Conservation (phyloP, 805 yeast genomes). For the Tetrapisispora pingtungensis region DNA sequence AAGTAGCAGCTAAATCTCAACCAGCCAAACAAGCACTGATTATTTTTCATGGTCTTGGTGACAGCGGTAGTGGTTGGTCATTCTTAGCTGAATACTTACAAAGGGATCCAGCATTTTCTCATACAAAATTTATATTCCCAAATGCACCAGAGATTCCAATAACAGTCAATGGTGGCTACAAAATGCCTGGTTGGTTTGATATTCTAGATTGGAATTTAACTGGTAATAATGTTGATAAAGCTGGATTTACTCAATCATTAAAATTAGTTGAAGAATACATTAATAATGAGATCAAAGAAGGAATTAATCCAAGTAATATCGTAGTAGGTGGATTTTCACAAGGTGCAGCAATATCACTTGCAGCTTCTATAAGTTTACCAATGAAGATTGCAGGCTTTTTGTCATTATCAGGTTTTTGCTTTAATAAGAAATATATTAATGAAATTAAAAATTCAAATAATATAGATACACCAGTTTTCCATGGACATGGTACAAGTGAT, state of each 20-base stretch:
- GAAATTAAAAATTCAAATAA: constrained; percentile 34
- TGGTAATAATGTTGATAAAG: constrained; percentile 36
- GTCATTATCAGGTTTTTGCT: constrained; percentile 66
- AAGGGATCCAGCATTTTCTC: constrained; percentile 36
- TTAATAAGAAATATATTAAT: constrained; percentile 13
- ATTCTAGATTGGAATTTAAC: constrained; percentile 43
- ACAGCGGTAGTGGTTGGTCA: constrained; percentile 81
- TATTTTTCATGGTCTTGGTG: constrained; percentile 86
- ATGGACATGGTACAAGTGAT: constrained; percentile 81
- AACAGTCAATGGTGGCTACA: constrained; percentile 53
- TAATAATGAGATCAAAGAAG: constrained; percentile 41
- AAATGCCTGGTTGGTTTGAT: constrained; percentile 85
- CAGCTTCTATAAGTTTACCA: constrained; percentile 43
- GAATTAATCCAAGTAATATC: constrained; percentile 55
- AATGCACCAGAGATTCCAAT: constrained; percentile 73
- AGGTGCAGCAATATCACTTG: constrained; percentile 76
- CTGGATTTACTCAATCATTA: constrained; percentile 44
- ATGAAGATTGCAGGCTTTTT: constrained; percentile 69
- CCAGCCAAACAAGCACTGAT: constrained; percentile 57
- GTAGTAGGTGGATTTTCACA: constrained; percentile 95
- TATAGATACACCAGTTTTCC: constrained; percentile 63
- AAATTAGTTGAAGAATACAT: constrained; percentile 38
- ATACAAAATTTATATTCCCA: constrained; percentile 74
- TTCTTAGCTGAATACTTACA: constrained; percentile 62
- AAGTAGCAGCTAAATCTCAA: constrained; percentile 23